A percentile compares a stretch with the other conserved stretches of the same genome.
Conservation (phyloP, 768 basidiomycete genomes). For the Trametes sanguinea region DNA sequence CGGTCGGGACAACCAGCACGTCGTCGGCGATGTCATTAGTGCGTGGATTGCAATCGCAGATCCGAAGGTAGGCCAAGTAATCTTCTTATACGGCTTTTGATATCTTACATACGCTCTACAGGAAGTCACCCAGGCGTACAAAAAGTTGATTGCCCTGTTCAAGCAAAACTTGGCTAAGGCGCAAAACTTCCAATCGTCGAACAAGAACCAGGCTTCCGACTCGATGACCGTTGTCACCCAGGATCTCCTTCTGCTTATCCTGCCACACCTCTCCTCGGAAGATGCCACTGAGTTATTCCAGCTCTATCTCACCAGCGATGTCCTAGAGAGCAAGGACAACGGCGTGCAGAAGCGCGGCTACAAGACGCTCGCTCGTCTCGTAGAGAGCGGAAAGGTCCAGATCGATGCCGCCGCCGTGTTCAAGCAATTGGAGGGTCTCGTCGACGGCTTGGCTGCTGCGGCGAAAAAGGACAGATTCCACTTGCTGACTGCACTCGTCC, state of each 20-base stretch:
- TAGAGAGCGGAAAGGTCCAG: conserved; percentile 61
- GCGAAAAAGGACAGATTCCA: conserved; percentile 94
- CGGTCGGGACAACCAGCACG: conserved; percentile 67
- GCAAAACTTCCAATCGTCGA: conserved; percentile 31
- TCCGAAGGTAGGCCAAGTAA: conserved; percentile 51
- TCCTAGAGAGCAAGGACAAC: conserved; percentile 78
- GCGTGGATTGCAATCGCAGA: conserved; percentile 85
- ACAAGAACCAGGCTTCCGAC: conserved; percentile 41
- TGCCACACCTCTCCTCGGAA: conserved; percentile 66
- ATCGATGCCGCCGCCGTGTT: conserved; percentile 61
- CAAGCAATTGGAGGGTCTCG: conserved; percentile 62
- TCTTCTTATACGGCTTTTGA: not conserved
- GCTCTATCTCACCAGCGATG: conserved; percentile 63
- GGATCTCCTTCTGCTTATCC: conserved; percentile 83
- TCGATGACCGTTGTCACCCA: conserved; percentile 65
- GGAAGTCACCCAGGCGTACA: conserved; percentile 82
- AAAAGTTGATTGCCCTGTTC: conserved; percentile 74
- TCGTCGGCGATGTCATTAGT: conserved; percentile 86
- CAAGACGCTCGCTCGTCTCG: conserved; percentile 75
- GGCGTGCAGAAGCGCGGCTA: conserved; percentile 96
- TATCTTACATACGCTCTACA: conserved; percentile 26
- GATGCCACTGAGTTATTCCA: conserved; percentile 69
- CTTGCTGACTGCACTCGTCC: conserved; percentile 70
- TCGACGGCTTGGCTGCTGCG: conserved; percentile 69
- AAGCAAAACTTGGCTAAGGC: conserved; percentile 57